phyloP scores from a whole-genome alignment of 371 early-diverging fungal species.

The Ordospora pajunii region DNA sequence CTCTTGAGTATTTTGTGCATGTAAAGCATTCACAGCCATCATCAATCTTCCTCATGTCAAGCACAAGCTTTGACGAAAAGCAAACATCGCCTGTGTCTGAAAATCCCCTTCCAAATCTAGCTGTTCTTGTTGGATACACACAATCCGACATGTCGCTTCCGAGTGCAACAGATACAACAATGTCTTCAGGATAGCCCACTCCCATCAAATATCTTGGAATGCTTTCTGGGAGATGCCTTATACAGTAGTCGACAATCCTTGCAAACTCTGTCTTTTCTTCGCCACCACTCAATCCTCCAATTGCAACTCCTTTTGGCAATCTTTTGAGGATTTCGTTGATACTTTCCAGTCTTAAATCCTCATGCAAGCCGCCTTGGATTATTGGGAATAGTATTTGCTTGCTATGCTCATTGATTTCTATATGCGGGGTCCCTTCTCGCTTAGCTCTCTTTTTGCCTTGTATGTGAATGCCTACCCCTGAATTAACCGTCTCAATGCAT shows the following conservation, averaged over 20 bases:
- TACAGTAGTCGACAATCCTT: constrained; percentile 69
- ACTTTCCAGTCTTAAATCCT: constrained; percentile 68
- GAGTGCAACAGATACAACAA: constrained; percentile 78
- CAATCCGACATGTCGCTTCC: constrained; percentile 93
- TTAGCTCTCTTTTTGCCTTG: constrained; percentile 2
- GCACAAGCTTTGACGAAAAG: constrained; percentile 64
- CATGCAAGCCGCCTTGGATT: constrained; percentile 78
- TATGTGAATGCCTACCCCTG: neutral
- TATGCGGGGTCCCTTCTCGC: neutral
- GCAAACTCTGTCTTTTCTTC: constrained; percentile 83
- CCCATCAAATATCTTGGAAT: constrained; percentile 93
- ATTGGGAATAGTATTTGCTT: constrained; percentile 83
- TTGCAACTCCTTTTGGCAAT: constrained; percentile 77
- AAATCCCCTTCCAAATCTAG: constrained; percentile 80
- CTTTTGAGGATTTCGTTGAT: constrained; percentile 75
- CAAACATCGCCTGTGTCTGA: constrained; percentile 69
- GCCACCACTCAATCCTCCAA: constrained; percentile 84
- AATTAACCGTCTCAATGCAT: constrained; percentile 64
- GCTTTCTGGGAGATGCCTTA: constrained; percentile 69
- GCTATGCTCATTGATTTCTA: constrained; percentile 43
- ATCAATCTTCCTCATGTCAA: constrained; percentile 70
- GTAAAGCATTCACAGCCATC: constrained; percentile 73
- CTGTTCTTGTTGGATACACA: constrained; percentile 87
- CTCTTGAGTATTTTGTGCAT: constrained; percentile 71
- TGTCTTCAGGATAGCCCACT: constrained; percentile 82